Conservation (phyloP, 2,329 filamentous ascomycete genomes). For the Westerdykella sp. region DNA sequence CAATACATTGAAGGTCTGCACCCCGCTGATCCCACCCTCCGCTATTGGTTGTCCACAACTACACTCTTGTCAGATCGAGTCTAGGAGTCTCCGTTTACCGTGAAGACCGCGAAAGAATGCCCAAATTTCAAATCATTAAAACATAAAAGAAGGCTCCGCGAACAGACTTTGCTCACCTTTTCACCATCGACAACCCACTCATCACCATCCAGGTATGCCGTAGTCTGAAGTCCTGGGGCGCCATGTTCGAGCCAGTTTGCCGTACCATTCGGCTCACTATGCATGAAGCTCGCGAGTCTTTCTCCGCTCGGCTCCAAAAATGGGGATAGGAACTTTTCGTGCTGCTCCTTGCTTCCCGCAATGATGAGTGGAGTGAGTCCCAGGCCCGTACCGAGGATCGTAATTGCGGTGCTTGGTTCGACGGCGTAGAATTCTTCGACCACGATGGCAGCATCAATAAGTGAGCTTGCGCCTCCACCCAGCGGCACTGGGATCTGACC, state of each 20-base stretch:
- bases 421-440: slow-evolving; percentile 51
- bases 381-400: slow-evolving; percentile 48
- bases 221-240: slow-evolving; percentile 45
- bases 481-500: slow-evolving; percentile 42
- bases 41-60: slow-evolving; percentile 52
- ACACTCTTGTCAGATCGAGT: slow-evolving; percentile 1
- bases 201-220: slow-evolving; percentile 44
- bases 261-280: slow-evolving; percentile 48
- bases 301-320: slow-evolving; percentile 43
- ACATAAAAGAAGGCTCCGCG: neutral
- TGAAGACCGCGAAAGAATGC: neutral
- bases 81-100: neutral
- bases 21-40: slow-evolving; percentile 50
- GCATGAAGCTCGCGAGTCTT: slow-evolving; percentile 47
- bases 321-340: slow-evolving; percentile 43
- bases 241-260: slow-evolving; percentile 50
- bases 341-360: slow-evolving; percentile 37
- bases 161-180: slow-evolving; percentile 35
- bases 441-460: slow-evolving; percentile 47
- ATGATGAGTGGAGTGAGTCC: slow-evolving; percentile 49
- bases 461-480: slow-evolving; percentile 42
- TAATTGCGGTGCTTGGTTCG: slow-evolving; percentile 47
- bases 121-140: neutral
- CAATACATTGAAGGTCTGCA: slow-evolving; percentile 48
- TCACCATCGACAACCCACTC: slow-evolving; percentile 51